These are phyloP conservation scores for Leptographium flavum DNA, from an alignment of 2,329 filamentous ascomycete species.

Conservation along the genomic window DNA sequence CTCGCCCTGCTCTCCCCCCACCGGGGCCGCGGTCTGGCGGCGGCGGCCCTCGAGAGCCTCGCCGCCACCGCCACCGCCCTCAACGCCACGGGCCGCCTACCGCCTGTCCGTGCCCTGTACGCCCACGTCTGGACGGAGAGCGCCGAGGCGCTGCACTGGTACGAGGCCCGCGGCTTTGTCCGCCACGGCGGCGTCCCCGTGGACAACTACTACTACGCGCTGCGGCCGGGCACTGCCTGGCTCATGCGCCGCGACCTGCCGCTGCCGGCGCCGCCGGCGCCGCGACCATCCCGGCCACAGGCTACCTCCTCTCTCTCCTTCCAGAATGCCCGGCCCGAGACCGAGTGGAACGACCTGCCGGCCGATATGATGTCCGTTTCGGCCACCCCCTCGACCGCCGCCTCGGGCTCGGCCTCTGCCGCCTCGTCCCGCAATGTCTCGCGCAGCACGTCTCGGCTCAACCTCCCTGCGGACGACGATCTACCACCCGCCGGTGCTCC, in stretches of 20 bases:
- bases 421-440: constrained; percentile 9
- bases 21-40: constrained; percentile 42
- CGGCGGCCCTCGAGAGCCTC: constrained; percentile 40
- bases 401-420: constrained; percentile 5
- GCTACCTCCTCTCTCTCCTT: constrained; percentile 27
- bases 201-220: constrained; percentile 45
- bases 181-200: constrained; percentile 30
- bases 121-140: constrained; percentile 59
- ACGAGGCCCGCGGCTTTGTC: constrained; percentile 41
- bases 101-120: constrained; percentile 29
- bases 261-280: neutral
- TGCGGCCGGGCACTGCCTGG: constrained; percentile 48
- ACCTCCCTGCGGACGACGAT: constrained; percentile 1
- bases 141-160: constrained; percentile 49
- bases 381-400: constrained; percentile 1
- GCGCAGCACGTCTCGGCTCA: neutral
- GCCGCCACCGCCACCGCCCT: constrained; percentile 24
- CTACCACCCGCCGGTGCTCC: neutral
- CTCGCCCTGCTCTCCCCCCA: constrained; percentile 50
- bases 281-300: neutral
- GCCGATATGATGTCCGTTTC: constrained; percentile 35
- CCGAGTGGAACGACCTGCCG: constrained; percentile 53
- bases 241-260: constrained; percentile 34
- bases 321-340: constrained; percentile 43
- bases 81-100: constrained; percentile 7